Percentiles rank a stretch among this genome's conserved stretches.
Conservation (phyloP, 306 rosid species). For the Phaseolus lunatus region DNA sequence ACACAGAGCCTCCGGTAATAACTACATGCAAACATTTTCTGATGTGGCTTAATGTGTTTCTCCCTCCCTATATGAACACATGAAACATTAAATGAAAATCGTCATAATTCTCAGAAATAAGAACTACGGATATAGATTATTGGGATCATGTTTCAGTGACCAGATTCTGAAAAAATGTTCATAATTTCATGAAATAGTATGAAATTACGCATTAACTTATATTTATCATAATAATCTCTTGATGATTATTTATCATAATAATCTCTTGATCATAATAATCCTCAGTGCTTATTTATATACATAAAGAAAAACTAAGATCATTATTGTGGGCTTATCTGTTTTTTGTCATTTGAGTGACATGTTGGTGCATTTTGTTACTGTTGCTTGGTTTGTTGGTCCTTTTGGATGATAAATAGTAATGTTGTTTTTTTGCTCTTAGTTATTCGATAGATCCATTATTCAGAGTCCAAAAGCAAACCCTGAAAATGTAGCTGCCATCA, state of each 20-base stretch:
- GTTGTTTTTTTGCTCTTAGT: constrained; percentile 44
- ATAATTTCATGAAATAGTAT: too few relatives aligned
- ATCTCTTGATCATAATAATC: too few relatives aligned
- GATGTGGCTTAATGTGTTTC: neutral
- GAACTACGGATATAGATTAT: too few relatives aligned
- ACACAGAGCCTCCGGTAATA: constrained; percentile 54
- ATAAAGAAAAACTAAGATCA: neutral
- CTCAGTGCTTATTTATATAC: too few relatives aligned
- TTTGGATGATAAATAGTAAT: constrained; percentile 11
- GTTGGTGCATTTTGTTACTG: neutral
- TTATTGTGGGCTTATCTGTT: neutral
- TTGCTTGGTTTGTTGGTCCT: neutral
- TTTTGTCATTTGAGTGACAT: constrained; percentile 14
- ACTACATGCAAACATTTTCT: neutral
- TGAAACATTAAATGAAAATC: too few relatives aligned
- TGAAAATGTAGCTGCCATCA: constrained; percentile 78
- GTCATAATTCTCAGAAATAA: too few relatives aligned
- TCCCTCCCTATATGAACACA: too few relatives aligned
- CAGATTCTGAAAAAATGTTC: too few relatives aligned
- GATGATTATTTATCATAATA: too few relatives aligned
- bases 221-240: too few relatives aligned
- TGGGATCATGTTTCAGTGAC: too few relatives aligned
- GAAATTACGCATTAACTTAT: too few relatives aligned
- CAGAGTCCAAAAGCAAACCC: constrained; percentile 68
- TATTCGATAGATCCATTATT: constrained; percentile 46